Base-by-base conservation (phyloP, 495 filamentous ascomycete genomes). In the Extremus antarcticus region DNA sequence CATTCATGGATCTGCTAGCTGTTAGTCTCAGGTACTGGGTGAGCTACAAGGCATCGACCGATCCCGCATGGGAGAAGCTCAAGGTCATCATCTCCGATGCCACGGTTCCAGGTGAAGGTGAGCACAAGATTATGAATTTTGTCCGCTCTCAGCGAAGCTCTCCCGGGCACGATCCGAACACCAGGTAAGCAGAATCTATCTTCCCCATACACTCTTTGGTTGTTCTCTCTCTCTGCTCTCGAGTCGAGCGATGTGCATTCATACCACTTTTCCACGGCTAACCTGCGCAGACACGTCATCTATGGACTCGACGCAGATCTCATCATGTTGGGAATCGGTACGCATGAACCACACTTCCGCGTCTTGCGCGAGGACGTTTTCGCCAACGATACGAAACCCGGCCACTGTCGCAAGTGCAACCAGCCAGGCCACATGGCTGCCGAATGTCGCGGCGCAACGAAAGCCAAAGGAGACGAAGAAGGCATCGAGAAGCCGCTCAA, bases 51-150 rank as follows among this genome's bases (percentile, higher is more conserved):
- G 82, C 95, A 50, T 95, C 94, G 68, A 94, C 87, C 32, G 92
- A 99, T 69, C 90, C 92, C 21, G 84, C 82, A n/a, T 98, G 92
- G 92, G 86, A 85, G 56, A 90, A 90, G 72, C 60, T 95, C 66
- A 97, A 97, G 79, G 82, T 97, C 64, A 89, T 99, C 65, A 95
- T 99, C 62, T 97, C 92, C 7, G 92, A 99, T 74, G 90, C 92
- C 39, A 94, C 90, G 0, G 92, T 99, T 19, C 92, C 92, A 38
- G 92, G 92, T 61, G 92, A 99, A 70, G 92, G 92, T 66, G 92
- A 99, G 68, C 92, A 99, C 70, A 99, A 99, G 73, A 96, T 99
- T 60, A 99, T 99, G 92, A 81, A 95, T 43, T 99, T 97, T 64
- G 79, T 99, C 58, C 83, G 92, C 61, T 95, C 91, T 22, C 94